phyloP scores from a whole-genome alignment of 352 stramenopile species.

The Phytopythium sindhum region DNA sequence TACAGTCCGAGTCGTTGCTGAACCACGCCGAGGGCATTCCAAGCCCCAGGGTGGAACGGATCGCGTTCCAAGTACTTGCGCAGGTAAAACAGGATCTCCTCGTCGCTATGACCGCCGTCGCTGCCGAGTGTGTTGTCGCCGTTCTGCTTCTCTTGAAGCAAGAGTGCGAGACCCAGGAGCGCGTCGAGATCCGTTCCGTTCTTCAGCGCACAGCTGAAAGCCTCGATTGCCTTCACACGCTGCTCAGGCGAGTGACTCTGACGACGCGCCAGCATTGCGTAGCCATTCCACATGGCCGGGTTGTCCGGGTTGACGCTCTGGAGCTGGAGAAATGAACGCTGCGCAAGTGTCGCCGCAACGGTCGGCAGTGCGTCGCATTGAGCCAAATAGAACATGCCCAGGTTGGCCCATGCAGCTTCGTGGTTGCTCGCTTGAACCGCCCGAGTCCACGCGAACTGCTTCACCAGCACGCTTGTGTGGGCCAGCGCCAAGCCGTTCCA shows the following conservation, averaged over 20 bases:
- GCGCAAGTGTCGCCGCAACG: slow-evolving; percentile 37
- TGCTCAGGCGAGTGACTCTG: slow-evolving; percentile 30
- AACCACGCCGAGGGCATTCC: slow-evolving; percentile 58
- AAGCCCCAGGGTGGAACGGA: slow-evolving; percentile 47
- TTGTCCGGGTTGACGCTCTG: slow-evolving; percentile 82
- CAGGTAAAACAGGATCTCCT: slow-evolving; percentile 67
- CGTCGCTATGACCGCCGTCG: slow-evolving; percentile 19
- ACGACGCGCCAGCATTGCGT: slow-evolving; percentile 67
- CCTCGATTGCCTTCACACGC: slow-evolving; percentile 52
- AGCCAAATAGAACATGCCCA: slow-evolving; percentile 79
- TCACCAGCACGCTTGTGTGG: slow-evolving; percentile 54
- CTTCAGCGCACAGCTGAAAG: slow-evolving; percentile 77
- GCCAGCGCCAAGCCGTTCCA: slow-evolving; percentile 82
- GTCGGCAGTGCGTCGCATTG: slow-evolving; percentile 27
- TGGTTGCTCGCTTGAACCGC: slow-evolving; percentile 54
- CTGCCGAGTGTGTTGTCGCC: slow-evolving; percentile 17
- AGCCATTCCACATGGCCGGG: slow-evolving; percentile 84
- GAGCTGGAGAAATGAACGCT: slow-evolving; percentile 77
- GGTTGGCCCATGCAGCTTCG: slow-evolving; percentile 78
- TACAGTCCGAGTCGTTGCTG: slow-evolving; percentile 58
- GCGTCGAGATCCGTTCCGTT: slow-evolving; percentile 72
- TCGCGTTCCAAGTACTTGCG: slow-evolving; percentile 82
- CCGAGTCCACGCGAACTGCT: slow-evolving; percentile 80
- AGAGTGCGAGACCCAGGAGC: slow-evolving; percentile 54
- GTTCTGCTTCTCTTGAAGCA: slow-evolving; percentile 21